Base-by-base conservation (phyloP, 768 basidiomycete genomes). In the Porpolomopsis calyptriformis region DNA sequence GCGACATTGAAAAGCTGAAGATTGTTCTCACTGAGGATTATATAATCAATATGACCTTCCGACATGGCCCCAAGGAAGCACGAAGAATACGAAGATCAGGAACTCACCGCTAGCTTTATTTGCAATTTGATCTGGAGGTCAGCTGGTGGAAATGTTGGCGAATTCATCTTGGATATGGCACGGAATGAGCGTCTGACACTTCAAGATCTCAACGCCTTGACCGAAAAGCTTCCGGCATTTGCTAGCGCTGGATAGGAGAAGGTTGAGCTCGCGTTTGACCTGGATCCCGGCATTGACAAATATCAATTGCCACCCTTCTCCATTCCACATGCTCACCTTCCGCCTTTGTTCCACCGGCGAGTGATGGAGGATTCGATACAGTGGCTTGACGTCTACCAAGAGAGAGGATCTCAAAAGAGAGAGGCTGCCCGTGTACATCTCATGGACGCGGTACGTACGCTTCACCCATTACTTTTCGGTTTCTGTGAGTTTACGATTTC, bases 321-420 rank as follows among this genome's bases (percentile, higher is more conserved):
- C 10, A 14, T 43, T 29, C 42, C 42, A 26, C 29, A 31, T 22
- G 29, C 42, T 19, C 20, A n/a, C 16, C 42, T 43, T 18, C 42
- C 42, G 18, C 42, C 42, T 18, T 43, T 27, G n/a, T 43, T 43
- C 29, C 42, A 43, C 42, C 11, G 31, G n/a, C 8, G 20, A n/a
- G 12, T 43, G 10, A 43, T 43, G 42, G 31, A 11, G 26, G 16
- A 11, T 20, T 27, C 27, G 20, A 29, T 18, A 20, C 16, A 33
- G 26, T 43, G 26, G 42, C 42, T 43, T n/a, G 26, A 33, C 4
- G 29, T 43, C 16, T 31, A 43, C 16, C 42, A 33, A 43, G 29
- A 29, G 19, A 25, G 29, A 31, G 42, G 42, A 43, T 7, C 20
- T 41, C 40, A 41, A 26, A 41, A 25, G 40, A 41, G 40, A 41